phyloP scores from a whole-genome alignment of 2,329 filamentous ascomycete genomes.

The Fusarium robinianum region DNA sequence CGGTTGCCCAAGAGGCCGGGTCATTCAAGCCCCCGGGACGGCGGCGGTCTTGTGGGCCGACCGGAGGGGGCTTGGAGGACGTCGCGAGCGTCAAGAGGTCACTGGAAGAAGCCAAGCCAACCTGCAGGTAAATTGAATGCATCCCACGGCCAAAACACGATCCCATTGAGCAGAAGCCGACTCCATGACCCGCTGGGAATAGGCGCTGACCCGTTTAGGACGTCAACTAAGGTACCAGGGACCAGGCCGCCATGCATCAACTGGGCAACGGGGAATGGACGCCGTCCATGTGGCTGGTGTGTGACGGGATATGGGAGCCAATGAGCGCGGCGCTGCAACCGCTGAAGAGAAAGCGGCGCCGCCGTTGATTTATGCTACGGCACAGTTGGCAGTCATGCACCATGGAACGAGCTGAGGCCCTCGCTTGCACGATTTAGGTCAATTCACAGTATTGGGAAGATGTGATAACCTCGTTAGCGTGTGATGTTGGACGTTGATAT shows the following conservation, averaged over 20 bases:
- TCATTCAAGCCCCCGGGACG: conserved; percentile 4
- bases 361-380: conserved; percentile 3
- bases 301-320: conserved; percentile 14
- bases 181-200: conserved; percentile 4
- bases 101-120: conserved; percentile 5
- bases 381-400: conserved; percentile 24
- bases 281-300: conserved; percentile 10
- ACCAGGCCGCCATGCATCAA: conserved; percentile 13
- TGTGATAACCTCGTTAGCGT: no score
- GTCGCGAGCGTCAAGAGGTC: no score
- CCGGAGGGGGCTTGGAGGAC: conserved; percentile 1
- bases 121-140: conserved; percentile 23
- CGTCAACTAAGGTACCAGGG: neutral
- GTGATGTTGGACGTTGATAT: no score
- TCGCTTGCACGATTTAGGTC: conserved; percentile 24
- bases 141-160: conserved; percentile 15
- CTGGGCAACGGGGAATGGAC: conserved; percentile 16
- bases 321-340: conserved; percentile 22
- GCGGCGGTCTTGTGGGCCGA: conserved; percentile 3
- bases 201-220: no score
- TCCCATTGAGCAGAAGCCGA: neutral
- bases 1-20: conserved; percentile 15
- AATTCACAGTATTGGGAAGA: conserved; percentile 24
- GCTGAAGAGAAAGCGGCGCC: conserved; percentile 7
- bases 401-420: conserved; percentile 28